phyloP scores from a whole-genome alignment of 495 filamentous ascomycete species.

The Ascobolus immersus region DNA sequence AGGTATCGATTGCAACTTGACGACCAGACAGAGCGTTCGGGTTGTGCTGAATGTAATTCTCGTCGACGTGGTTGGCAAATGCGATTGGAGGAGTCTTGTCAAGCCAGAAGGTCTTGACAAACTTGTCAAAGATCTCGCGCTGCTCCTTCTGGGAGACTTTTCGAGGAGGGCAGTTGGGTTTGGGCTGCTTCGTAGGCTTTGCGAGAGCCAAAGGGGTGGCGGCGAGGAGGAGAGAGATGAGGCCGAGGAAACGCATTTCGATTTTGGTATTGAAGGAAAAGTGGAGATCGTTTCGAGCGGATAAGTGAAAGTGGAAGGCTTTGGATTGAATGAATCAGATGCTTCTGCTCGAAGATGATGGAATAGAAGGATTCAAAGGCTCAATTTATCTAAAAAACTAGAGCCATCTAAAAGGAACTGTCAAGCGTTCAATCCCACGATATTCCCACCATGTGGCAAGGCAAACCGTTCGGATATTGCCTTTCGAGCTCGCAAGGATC shows the following conservation, averaged over 20 bases:
- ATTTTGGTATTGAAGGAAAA: too few relatives aligned
- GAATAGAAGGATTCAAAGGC: too few relatives aligned
- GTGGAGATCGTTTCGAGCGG: too few relatives aligned
- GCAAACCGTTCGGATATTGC: too few relatives aligned
- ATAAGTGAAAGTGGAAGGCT: too few relatives aligned
- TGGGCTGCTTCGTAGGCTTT: neutral
- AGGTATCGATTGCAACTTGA: constrained; percentile 5
- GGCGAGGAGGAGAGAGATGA: neutral
- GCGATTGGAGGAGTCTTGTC: constrained; percentile 4
- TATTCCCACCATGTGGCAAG: too few relatives aligned
- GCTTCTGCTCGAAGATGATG: too few relatives aligned
- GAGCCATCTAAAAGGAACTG: too few relatives aligned
- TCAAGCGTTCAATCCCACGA: too few relatives aligned
- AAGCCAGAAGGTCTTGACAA: constrained; percentile 1
- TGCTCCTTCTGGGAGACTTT: constrained; percentile 2
- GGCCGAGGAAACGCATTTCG: neutral
- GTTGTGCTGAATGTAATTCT: constrained; percentile 8
- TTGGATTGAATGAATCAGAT: too few relatives aligned
- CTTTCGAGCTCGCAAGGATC: too few relatives aligned
- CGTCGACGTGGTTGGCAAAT: neutral
- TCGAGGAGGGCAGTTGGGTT: constrained; percentile 4
- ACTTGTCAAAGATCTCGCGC: constrained; percentile 6
- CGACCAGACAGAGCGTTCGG: constrained; percentile 3
- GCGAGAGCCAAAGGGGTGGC: neutral
- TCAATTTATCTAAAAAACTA: too few relatives aligned